Evolutionary conservation across 2,329 filamentous ascomycete species (phyloP).

Genomic region (Colletotrichum liriopes): DNA sequence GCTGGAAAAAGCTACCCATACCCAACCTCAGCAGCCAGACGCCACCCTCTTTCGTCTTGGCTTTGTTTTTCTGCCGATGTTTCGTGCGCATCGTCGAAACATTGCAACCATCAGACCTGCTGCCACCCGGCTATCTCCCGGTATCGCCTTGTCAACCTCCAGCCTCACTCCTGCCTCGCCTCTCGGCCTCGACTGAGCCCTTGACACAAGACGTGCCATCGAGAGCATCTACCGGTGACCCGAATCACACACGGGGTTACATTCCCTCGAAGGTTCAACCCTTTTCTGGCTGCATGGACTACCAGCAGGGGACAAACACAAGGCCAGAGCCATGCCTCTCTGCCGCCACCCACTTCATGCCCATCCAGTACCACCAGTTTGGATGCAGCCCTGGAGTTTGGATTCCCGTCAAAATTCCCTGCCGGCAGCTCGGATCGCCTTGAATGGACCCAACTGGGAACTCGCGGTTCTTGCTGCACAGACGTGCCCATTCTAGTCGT

Average conservation of each 20-base stretch:
- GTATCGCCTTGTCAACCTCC: constrained; percentile 11
- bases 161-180: constrained; percentile 15
- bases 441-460: constrained; percentile 8
- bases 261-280: constrained; percentile 17
- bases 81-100: constrained; percentile 40
- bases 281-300: background rate
- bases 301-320: constrained; percentile 1
- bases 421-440: constrained; percentile 4
- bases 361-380: constrained; percentile 7
- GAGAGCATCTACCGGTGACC: background rate
- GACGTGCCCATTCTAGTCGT: constrained; percentile 13
- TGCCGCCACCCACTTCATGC: constrained; percentile 11
- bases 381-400: constrained; percentile 5
- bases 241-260: background rate
- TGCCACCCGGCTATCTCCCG: constrained; percentile 1
- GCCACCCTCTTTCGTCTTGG: constrained; percentile 14
- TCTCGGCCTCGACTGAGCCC: background rate
- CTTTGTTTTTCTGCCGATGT: constrained; percentile 32
- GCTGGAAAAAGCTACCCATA: background rate
- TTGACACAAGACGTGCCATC: background rate
- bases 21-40: constrained; percentile 7
- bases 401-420: constrained; percentile 11
- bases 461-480: constrained; percentile 16
- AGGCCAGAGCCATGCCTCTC: constrained; percentile 6
- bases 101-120: constrained; percentile 19